phyloP scores from a whole-genome alignment of 257 asterid species.

The Solanum stenotomum region DNA sequence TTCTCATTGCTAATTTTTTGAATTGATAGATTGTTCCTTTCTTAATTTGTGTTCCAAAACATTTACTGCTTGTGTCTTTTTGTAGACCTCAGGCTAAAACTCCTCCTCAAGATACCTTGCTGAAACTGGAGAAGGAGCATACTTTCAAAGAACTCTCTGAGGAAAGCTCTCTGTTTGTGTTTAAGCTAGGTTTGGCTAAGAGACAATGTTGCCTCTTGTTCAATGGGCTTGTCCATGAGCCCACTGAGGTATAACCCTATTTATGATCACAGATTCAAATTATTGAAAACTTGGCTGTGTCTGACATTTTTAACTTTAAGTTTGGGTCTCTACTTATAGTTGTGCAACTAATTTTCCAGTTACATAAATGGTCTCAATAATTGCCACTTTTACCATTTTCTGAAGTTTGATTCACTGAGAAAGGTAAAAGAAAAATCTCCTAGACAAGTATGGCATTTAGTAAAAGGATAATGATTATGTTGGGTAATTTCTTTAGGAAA shows the following conservation, averaged over 20 bases:
- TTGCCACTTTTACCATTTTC: background rate
- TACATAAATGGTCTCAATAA: background rate
- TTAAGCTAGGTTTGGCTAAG: constrained; percentile 78
- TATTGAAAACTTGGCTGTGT: background rate
- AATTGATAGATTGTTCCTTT: background rate
- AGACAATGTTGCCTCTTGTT: constrained; percentile 74
- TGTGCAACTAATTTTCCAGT: background rate
- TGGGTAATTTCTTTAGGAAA: background rate
- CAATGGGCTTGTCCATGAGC: constrained; percentile 91
- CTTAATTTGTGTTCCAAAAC: background rate
- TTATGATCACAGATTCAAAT: background rate
- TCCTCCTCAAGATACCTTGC: constrained; percentile 81
- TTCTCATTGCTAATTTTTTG: background rate
- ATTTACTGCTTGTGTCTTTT: constrained; percentile 5
- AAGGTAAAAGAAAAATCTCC: background rate
- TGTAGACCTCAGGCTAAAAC: constrained; percentile 67
- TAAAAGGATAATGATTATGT: background rate
- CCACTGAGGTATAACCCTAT: constrained; percentile 60
- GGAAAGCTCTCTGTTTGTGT: constrained; percentile 76
- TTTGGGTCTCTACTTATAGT: background rate
- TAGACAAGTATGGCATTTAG: background rate
- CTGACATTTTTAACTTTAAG: background rate
- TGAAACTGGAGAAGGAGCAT: constrained; percentile 74
- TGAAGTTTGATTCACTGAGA: background rate
- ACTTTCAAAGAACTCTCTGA: constrained; percentile 45